Base-by-base conservation (phyloP, 2,329 filamentous ascomycete species). In the Diaporthe citri region DNA sequence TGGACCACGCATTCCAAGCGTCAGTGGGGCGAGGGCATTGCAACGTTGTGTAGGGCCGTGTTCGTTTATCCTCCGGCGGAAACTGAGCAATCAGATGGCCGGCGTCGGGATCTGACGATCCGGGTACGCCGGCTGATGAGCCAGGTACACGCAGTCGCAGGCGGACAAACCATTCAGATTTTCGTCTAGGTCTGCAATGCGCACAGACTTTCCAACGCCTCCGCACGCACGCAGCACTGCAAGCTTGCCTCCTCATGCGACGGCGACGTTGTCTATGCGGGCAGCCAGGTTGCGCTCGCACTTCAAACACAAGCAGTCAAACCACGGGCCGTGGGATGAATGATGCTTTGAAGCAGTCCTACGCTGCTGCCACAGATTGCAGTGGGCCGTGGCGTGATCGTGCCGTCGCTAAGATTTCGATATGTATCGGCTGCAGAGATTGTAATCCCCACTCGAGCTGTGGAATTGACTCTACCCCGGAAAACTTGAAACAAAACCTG, bases 391-490 rank as follows among this genome's bases (percentile, higher is more conserved):
- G 57, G 36, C 57, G 12, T 43, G 13, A 28, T 60, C 36, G 57
- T 25, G 7, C 22, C 34, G 31, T 36, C 46, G 64, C 46, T 52
- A 41, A 25, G 17, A 52, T 39, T 28, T 67, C 31, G n/a, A 25
- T 22, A 20, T 20, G 34, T n/a, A 25, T 55, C 48, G 34, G 64
- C 34, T 55, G 34, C 48, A 55, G 41, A 48, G 34, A 69, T 69
- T 69, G 34, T 31, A 28, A 13, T 46, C 46, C 20, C 64, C 64
- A 69, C 64, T 17, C 34, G 8, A 69, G 64, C 48, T n/a, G 17
- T 25, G 48, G 55, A 17, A 69, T 69, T 69, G 34, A 55, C 48
- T 69, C 48, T 69, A 51, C 48, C 64, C 64, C 48, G 34, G 64
- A 22, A 69, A 69, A 41, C 25, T 28, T 52, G 64, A 69, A 69